Evolutionary conservation across 306 rosid genomes (phyloP), one percentile per base, ranked within the genome.

Genomic region (Cucumis melo): DNA sequence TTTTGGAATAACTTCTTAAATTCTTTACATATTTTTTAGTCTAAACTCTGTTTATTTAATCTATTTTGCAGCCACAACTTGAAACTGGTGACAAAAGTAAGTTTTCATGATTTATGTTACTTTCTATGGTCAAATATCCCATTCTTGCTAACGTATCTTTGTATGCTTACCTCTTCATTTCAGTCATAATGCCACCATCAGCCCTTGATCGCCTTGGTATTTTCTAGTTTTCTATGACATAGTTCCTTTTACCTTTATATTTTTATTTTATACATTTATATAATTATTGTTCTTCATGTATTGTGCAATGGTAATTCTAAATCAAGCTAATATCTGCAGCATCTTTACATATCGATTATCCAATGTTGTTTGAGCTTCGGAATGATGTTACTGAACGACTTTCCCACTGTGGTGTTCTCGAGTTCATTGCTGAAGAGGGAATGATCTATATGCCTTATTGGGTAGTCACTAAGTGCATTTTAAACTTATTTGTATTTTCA

Each of bases 151-250:
- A 24, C 75, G 77, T 63, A 65, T 53, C 42, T 59, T 36, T 72
- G 68, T 39, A 64, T 79, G 50, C 44, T 42, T 76, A 42, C 36
- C 17, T 10, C 73, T 78, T 80, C 60, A 73, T 78, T 81, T 70
- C 96, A 92, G 99, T 95, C 82, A 95, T 95, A 86, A 95, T 95
- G 99, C 99, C 99, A 77, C 98, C 99, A 67, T 95, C 98, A 9
- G 99, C 99, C 82, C 96, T 95, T 81, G 99, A 95, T 75, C 99
- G 97, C 61, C 92, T 95, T 29, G 99, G 99, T 95, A 34, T 77
- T 62, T n/a, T 77, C n/a, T 5, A 9, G 1, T 21, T 59, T 60
- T 32, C 60, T 75, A 77, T 63, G 32, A 27, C 24, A 17, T 63
- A 29, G 7, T 44, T 10, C 61, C 6, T 27, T 41, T 60, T 14